Evolutionary conservation across 768 basidiomycete species (phyloP).

Genomic region (Mycena galopus): DNA sequence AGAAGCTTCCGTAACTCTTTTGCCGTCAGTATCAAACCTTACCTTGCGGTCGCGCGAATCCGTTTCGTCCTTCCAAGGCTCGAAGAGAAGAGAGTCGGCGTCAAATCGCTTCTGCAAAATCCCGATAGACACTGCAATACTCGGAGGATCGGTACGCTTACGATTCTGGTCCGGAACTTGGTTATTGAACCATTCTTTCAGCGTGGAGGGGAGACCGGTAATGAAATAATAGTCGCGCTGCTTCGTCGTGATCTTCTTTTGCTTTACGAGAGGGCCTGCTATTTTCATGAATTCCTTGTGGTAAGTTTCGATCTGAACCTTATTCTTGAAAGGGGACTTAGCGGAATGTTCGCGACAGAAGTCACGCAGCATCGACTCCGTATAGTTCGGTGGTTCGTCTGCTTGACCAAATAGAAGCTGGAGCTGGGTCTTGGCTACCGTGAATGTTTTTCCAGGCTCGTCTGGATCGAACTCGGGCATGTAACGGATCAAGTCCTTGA

Average conservation of each 20-base stretch:
- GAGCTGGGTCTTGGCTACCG: background rate
- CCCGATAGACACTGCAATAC: background rate
- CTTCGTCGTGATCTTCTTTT: background rate
- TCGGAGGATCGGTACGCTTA: conserved; percentile 12
- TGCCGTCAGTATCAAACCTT: background rate
- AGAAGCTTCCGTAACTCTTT: background rate
- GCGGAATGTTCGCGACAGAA: background rate
- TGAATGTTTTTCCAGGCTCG: background rate
- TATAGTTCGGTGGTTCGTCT: background rate
- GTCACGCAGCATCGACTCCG: background rate
- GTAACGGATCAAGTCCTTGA: conserved; percentile 1
- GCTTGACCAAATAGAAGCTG: background rate
- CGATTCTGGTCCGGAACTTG: conserved; percentile 2
- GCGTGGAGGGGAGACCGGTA: background rate
- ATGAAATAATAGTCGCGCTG: conserved; percentile 22
- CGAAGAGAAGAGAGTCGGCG: background rate
- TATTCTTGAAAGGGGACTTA: conserved; percentile 8
- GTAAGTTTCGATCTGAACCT: background rate
- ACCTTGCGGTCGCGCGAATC: no score
- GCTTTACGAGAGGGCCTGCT: conserved; percentile 18
- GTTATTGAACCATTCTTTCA: conserved; percentile 28
- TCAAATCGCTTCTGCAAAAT: background rate
- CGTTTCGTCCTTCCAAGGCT: background rate
- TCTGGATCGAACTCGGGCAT: conserved; percentile 16
- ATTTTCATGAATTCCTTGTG: background rate